Conservation (phyloP, 495 filamentous ascomycete genomes). For the Penicillium arizonense region DNA sequence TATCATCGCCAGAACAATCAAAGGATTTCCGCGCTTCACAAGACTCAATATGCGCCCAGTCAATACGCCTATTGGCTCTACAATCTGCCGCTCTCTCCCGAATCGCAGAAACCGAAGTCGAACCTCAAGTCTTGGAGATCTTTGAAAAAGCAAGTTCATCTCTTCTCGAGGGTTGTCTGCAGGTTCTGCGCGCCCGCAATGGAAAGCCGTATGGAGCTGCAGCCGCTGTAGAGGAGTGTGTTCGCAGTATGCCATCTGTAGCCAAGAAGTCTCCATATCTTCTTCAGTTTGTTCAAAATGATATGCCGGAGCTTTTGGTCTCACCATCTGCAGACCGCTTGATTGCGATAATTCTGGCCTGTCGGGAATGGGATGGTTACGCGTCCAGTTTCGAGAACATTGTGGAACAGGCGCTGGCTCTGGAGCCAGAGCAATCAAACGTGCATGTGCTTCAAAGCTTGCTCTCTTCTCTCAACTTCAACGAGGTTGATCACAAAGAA, state of each 20-base stretch:
- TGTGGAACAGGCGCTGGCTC: slow-evolving; percentile 36
- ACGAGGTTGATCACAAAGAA: slow-evolving; percentile 33
- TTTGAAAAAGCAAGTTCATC: slow-evolving; percentile 27
- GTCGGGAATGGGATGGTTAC: slow-evolving; percentile 42
- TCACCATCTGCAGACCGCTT: slow-evolving; percentile 53
- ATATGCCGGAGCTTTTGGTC: slow-evolving; percentile 50
- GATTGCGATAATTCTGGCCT: slow-evolving; percentile 38
- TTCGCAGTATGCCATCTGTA: slow-evolving; percentile 42
- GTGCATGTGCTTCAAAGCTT: slow-evolving; percentile 39
- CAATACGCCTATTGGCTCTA: slow-evolving; percentile 61
- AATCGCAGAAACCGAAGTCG: slow-evolving; percentile 24
- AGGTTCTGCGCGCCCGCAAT: slow-evolving; percentile 56
- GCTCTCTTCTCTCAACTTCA: slow-evolving; percentile 39
- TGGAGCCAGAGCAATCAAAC: slow-evolving; percentile 40
- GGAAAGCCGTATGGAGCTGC: slow-evolving; percentile 85
- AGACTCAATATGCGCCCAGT: slow-evolving; percentile 56
- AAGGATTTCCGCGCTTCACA: slow-evolving; percentile 73
- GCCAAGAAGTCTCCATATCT: slow-evolving; percentile 34
- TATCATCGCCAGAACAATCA: slow-evolving; percentile 74
- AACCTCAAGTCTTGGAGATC: slow-evolving; percentile 15
- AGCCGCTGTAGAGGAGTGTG: slow-evolving; percentile 53
- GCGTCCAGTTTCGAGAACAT: slow-evolving; percentile 38
- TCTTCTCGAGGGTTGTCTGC: slow-evolving; percentile 50
- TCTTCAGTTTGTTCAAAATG: slow-evolving; percentile 41
- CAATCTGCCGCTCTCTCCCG: slow-evolving; percentile 45